Evolutionary conservation across 495 filamentous ascomycete species (phyloP).

Genomic region (Pyrenopolyporus hunteri): DNA sequence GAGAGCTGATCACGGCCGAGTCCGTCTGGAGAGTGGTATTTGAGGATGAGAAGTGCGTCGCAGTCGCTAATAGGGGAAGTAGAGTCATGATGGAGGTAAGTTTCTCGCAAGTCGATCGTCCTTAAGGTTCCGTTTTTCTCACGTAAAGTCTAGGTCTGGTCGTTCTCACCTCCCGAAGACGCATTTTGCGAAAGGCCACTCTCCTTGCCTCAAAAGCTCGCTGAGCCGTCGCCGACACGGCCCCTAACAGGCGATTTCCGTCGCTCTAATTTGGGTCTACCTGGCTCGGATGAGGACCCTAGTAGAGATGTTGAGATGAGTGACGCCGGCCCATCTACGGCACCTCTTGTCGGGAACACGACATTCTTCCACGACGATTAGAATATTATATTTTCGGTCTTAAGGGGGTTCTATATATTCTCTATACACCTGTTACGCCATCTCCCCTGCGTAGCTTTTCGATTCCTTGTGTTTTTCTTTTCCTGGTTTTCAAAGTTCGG

Average conservation of each 20-base stretch:
- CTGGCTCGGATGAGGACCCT: slow-evolving; percentile 32
- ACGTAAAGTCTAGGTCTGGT: slow-evolving; percentile 72
- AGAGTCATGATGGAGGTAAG: slow-evolving; percentile 97
- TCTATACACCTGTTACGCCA: slow-evolving; percentile 39
- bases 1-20: slow-evolving; percentile 87
- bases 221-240: slow-evolving; percentile 45
- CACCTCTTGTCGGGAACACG: slow-evolving; percentile 46
- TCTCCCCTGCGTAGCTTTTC: slow-evolving; percentile 45
- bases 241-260: slow-evolving; percentile 49
- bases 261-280: slow-evolving; percentile 26
- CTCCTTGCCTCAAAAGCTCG: slow-evolving; percentile 45
- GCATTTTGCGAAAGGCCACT: slow-evolving; percentile 53
- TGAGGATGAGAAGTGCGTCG: slow-evolving; percentile 96
- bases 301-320: slow-evolving; percentile 52
- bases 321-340: slow-evolving; percentile 55
- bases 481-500: slow-evolving; percentile 16
- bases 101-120: background rate
- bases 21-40: slow-evolving; percentile 98
- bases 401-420: background rate
- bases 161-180: slow-evolving; percentile 85
- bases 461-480: background rate
- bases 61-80: slow-evolving; percentile 82
- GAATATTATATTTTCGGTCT: background rate
- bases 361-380: slow-evolving; percentile 58
- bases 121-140: slow-evolving; percentile 12